Evolutionary conservation across 1,284 basidiomycete species (phyloP).

Genomic region (Melanopsichium pennsylvanicum): DNA sequence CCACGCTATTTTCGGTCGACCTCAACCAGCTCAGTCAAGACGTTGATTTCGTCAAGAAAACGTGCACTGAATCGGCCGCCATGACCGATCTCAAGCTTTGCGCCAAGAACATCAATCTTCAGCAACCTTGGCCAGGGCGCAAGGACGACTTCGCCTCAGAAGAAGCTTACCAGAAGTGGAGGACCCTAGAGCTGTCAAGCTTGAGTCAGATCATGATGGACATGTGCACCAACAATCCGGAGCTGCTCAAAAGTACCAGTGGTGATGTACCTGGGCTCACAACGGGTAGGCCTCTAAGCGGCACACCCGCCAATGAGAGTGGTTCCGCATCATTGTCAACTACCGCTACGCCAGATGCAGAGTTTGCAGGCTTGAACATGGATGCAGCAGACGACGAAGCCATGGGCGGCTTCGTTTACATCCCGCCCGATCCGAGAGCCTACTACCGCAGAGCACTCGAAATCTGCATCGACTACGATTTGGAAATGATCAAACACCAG

Average conservation of each 20-base stretch:
- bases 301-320: constrained; percentile 14
- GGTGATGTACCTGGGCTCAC: constrained; percentile 30
- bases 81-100: constrained; percentile 74
- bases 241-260: constrained; percentile 77
- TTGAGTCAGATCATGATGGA: constrained; percentile 86
- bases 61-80: constrained; percentile 74
- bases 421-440: constrained; percentile 85
- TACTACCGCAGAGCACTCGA: constrained; percentile 86
- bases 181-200: constrained; percentile 80
- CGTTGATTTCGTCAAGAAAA: constrained; percentile 74
- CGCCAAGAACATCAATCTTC: constrained; percentile 87
- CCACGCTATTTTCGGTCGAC: constrained; percentile 77
- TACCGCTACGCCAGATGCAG: constrained; percentile 25
- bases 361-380: constrained; percentile 20
- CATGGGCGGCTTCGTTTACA: constrained; percentile 74
- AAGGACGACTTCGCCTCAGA: constrained; percentile 83
- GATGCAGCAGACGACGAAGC: constrained; percentile 48
- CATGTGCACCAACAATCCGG: constrained; percentile 86
- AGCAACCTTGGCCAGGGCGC: constrained; percentile 81
- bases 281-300: constrained; percentile 6
- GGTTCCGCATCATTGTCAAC: neutral
- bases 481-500: constrained; percentile 87
- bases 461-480: constrained; percentile 82
- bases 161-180: constrained; percentile 84
- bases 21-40: constrained; percentile 77